Evolutionary conservation across 1,284 basidiomycete species (phyloP), one percentile per base, ranked within the genome.

Genomic region (Trichosporon sp.): DNA sequence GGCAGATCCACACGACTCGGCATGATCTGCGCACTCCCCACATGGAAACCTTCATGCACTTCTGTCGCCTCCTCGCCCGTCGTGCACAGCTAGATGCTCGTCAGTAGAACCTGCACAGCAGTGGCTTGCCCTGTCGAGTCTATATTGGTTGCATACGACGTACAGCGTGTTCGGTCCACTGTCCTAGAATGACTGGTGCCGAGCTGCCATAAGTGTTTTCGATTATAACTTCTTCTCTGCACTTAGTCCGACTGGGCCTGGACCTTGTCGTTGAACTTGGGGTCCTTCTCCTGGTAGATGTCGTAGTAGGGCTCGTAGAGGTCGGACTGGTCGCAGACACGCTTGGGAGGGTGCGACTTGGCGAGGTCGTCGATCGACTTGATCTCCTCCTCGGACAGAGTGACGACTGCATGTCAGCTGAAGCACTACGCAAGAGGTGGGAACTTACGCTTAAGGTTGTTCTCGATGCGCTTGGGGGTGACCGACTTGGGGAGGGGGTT

Each of bases 221-320:
- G 6, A 63, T 63, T 63, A 63, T 63, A 63, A 32, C 31, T 63
- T 37, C 32, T 63, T 37, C 32, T 66, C 26, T 35, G 19, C 59
- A 6, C 16, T 35, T 63, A 63, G 31, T 32, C 59, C 32, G 31
- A 32, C 59, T 63, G 37, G 26, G 67, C 67, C 74, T 79, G 78
- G 46, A 69, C 78, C 77, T 81, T 81, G 82, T 85, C 84, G 77
- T 74, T 78, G 80, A 76, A 86, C 83, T 84, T 86, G 82, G 86
- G 82, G 80, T 77, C 76, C 78, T 84, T 85, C 87, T 88, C 88
- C 87, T 88, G 78, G 80, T 80, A 83, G 76, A 83, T 82, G 77
- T 83, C 81, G 77, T 83, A 83, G 74, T 35, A 67, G 31, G 72
- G 72, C 73, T 74, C 72, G 65, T 68, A 75, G 64, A 76, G 69